phyloP scores from a whole-genome alignment of 352 stramenopile genomes.

The Phytophthora syringae region DNA sequence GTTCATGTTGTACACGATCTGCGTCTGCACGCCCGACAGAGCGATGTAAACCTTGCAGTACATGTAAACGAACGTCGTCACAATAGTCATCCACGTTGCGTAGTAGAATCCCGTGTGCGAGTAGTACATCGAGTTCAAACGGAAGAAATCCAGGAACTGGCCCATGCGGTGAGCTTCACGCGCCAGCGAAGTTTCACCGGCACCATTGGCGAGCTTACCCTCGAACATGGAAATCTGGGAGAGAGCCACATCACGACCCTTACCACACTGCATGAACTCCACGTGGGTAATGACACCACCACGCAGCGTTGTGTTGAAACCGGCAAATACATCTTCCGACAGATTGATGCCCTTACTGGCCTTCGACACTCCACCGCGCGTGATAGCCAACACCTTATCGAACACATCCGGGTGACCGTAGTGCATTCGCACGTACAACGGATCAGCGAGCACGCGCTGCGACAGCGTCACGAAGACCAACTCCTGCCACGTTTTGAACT shows the following conservation, averaged over 20 bases:
- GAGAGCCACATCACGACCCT: conserved; percentile 83
- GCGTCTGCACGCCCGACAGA: conserved; percentile 68
- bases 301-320: conserved; percentile 82
- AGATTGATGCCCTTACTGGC: conserved; percentile 86
- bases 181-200: conserved; percentile 76
- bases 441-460: conserved; percentile 79
- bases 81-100: conserved; percentile 88
- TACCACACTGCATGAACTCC: conserved; percentile 90
- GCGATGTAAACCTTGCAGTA: conserved; percentile 87
- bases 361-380: conserved; percentile 80
- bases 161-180: conserved; percentile 87
- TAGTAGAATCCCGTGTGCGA: conserved; percentile 90
- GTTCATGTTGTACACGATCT: conserved; percentile 83
- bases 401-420: conserved; percentile 89
- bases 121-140: conserved; percentile 89
- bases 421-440: conserved; percentile 82
- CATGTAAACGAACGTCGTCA: conserved; percentile 90
- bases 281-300: conserved; percentile 83
- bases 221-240: conserved; percentile 91
- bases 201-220: conserved; percentile 85
- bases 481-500: conserved; percentile 90
- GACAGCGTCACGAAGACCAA: conserved; percentile 86
- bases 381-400: conserved; percentile 80
- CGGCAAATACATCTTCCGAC: conserved; percentile 87
- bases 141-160: conserved; percentile 89